Evolutionary conservation across 345 rosid genomes (phyloP).

Genomic region (Salix exigua): DNA sequence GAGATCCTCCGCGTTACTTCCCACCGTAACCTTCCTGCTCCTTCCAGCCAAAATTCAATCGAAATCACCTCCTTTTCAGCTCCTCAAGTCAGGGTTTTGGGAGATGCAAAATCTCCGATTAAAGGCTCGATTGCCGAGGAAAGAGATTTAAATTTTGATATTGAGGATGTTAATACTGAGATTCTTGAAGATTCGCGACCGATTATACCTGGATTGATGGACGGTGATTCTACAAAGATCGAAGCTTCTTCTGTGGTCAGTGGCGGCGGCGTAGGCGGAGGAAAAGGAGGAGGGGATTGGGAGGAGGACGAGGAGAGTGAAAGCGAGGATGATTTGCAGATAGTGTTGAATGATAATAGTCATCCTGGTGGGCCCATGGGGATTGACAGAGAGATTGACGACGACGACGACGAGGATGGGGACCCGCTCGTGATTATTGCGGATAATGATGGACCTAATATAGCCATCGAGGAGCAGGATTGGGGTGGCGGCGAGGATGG

Average conservation of each 20-base stretch:
- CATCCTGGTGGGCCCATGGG: constrained; percentile 42
- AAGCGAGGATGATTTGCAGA: constrained; percentile 94
- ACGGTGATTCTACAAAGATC: constrained; percentile 8
- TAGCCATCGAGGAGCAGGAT: constrained; percentile 54
- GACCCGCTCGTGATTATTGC: constrained; percentile 1
- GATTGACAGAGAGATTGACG: constrained; percentile 50
- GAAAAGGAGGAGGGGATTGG: constrained; percentile 62
- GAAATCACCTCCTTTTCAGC: constrained; percentile 20
- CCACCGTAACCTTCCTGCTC: constrained; percentile 4
- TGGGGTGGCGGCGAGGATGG: constrained; percentile 52
- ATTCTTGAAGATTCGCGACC: constrained; percentile 22
- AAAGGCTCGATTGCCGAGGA: constrained; percentile 12
- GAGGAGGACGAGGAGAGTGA: constrained; percentile 63
- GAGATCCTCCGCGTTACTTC: constrained; percentile 13
- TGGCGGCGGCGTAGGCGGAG: constrained; percentile 22
- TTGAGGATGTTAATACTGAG: constrained; percentile 59
- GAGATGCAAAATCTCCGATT: constrained; percentile 18
- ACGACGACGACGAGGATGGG: constrained; percentile 56
- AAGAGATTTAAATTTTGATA: constrained; percentile 60
- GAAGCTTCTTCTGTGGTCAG: constrained; percentile 11
- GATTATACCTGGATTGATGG: constrained; percentile 59
- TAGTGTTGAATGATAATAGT: constrained; percentile 74
- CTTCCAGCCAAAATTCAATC: constrained; percentile 14
- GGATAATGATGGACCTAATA: constrained; percentile 57
- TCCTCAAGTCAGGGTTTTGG: constrained; percentile 45